A percentile compares a stretch with the other conserved stretches of the same genome.
Evolutionary conservation across 1,284 basidiomycete genomes (phyloP).

Genomic region (Porogramme epimiltina): DNA sequence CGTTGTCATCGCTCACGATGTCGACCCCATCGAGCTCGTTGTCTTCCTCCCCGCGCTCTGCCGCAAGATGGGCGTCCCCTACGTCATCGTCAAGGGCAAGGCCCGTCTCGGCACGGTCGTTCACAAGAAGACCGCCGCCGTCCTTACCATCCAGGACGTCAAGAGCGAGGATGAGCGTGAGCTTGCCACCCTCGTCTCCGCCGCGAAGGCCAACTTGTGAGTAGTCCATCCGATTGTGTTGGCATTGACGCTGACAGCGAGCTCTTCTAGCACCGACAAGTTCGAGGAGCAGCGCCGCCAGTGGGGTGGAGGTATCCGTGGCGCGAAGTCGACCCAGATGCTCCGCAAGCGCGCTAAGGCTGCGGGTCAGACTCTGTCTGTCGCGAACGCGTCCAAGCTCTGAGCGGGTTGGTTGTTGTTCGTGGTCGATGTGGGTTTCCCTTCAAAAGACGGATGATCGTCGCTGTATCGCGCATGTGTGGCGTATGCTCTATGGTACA

Average conservation of each 20-base stretch:
- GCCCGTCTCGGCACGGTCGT: conserved; percentile 96
- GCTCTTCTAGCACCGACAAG: conserved; percentile 86
- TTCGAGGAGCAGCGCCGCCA: conserved; percentile 89
- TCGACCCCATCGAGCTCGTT: conserved; percentile 98
- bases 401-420: conserved; percentile 31
- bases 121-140: conserved; percentile 97
- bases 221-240: too few relatives aligned
- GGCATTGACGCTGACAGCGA: too few relatives aligned
- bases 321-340: conserved; percentile 92
- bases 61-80: conserved; percentile 98
- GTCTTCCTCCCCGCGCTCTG: conserved; percentile 98
- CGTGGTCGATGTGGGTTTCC: conserved; percentile 9
- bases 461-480: conserved; percentile 11
- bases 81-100: conserved; percentile 98
- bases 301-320: conserved; percentile 97
- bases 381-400: conserved; percentile 63
- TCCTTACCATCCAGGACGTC: conserved; percentile 91
- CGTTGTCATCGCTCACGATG: conserved; percentile 97
- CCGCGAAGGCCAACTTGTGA: conserved; percentile 96
- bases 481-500: conserved; percentile 18
- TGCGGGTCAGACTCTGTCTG: conserved; percentile 64
- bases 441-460: conserved; percentile 15
- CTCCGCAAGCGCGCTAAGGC: conserved; percentile 95
- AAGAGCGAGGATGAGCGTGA: conserved; percentile 94
- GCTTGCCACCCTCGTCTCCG: conserved; percentile 89